Base-by-base conservation (phyloP, 345 rosid species). In the Boechera divaricarpa region DNA sequence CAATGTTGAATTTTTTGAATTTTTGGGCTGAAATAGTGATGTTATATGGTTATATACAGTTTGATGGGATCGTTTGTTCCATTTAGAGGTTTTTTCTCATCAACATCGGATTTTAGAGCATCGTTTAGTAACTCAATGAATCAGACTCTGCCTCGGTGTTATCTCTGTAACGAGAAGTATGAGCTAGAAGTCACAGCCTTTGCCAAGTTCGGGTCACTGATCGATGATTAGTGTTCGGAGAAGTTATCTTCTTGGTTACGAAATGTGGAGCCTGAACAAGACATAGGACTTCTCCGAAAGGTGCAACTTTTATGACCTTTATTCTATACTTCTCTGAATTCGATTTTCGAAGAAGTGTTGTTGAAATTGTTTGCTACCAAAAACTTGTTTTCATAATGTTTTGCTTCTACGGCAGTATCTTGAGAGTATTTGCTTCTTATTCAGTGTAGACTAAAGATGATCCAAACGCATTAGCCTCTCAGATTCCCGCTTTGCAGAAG, bases 21-120 rank as follows among this genome's bases (percentile, higher is more conserved):
- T 16, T 57, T 59, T 74, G 3, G 6, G 45, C 2, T 44, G 3
- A 47, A 33, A 24, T 36, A 10, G 75, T 82, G 80, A 70, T 64
- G 70, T 81, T 59, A 55, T 62, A 72, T 85, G 41, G 45, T 45
- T 56, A 6, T 45, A 73, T 79, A 35, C 93, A 86, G 93, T 85
- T 91, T 89, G 80, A 80, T 88, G 93, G 87, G 84, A 67, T 90
- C 96, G 0, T 88, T 88, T 72, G 88, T 90, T 29, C 96, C 96
- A 21, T 82, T 90, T 79, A 89, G 91, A 72, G 93, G 96, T 39
- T 86, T 88, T 79, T 88, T 90, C 77, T 70, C 93, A n/a, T 57
- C 83, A 18, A 70, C 89, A 2, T 77, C 84, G 9, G 93, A 87
- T 78, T 80, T 79, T 67, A 82, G 63, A 62, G 75, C 33, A 59